A percentile compares a stretch with the other conserved stretches of the same genome.
Evolutionary conservation across 1,284 basidiomycete species (phyloP).

Genomic region (Cystobasidium slooffiae): DNA sequence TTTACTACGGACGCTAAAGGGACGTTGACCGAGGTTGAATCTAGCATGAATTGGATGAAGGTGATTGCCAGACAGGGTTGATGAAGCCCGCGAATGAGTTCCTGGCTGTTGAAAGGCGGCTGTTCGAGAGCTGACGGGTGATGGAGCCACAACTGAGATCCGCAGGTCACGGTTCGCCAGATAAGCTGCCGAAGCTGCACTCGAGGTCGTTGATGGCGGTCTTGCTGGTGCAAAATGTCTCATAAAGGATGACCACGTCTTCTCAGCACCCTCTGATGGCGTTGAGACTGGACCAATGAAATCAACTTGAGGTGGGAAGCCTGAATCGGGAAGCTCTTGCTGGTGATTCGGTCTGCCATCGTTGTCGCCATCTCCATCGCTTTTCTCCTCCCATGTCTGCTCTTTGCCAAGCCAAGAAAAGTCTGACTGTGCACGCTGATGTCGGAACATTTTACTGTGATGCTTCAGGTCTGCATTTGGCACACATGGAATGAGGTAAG

Average conservation of each 20-base stretch:
- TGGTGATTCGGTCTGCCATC: not conserved
- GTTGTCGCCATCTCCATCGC: not conserved
- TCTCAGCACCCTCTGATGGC: not conserved
- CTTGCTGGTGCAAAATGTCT: not conserved
- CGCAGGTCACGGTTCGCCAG: not conserved
- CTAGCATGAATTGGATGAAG: constrained; percentile 8
- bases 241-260: constrained; percentile 1
- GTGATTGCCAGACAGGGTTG: constrained; percentile 22
- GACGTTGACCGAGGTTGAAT: not conserved
- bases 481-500: not conserved
- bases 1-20: not conserved
- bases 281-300: no score
- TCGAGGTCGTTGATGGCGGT: not conserved
- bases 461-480: not conserved
- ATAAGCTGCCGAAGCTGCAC: not conserved
- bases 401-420: not conserved
- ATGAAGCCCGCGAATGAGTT: constrained; percentile 2
- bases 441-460: not conserved
- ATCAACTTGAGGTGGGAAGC: no score
- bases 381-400: not conserved
- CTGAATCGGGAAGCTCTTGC: not conserved
- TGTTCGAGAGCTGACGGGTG: constrained; percentile 16
- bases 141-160: constrained; percentile 15
- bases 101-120: not conserved
- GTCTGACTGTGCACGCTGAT: not conserved